Evolutionary conservation across 345 rosid species (phyloP).

Genomic region (Acer saccharum): DNA sequence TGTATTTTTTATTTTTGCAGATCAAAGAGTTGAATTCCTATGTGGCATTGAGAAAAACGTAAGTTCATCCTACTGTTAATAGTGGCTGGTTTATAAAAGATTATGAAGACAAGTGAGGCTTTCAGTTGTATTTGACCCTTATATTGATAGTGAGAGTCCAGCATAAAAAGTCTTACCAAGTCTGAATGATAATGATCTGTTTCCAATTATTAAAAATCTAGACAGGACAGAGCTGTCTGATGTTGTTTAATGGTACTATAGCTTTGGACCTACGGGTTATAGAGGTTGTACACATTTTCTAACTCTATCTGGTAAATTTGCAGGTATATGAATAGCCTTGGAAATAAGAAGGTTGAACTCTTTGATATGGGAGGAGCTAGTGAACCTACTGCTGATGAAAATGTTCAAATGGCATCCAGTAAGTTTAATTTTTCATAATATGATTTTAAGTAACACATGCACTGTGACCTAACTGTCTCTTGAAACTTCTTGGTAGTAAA

Average conservation of each 20-base stretch:
- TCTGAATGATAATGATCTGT: background rate
- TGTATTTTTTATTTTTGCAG: constrained; percentile 42
- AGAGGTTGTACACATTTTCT: constrained; percentile 1
- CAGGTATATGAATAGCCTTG: constrained; percentile 89
- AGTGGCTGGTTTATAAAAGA: background rate
- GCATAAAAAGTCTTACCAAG: background rate
- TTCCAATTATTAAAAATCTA: background rate
- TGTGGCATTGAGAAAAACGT: constrained; percentile 93
- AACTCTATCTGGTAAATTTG: constrained; percentile 24
- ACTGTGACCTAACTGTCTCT: background rate
- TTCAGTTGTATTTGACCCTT: background rate
- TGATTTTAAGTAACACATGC: background rate
- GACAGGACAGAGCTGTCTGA: background rate
- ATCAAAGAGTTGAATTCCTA: constrained; percentile 95
- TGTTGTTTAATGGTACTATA: constrained; percentile 4
- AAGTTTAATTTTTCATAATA: constrained; percentile 23
- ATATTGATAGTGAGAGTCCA: background rate
- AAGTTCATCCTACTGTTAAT: constrained; percentile 26
- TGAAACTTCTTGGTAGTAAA: constrained; percentile 7
- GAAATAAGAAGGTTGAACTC: constrained; percentile 89
- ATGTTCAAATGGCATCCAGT: constrained; percentile 92
- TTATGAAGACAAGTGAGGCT: background rate
- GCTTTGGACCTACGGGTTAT: background rate
- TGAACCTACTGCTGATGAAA: constrained; percentile 85
- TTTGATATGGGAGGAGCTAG: constrained; percentile 92